Percentiles rank a stretch among this genome's conserved stretches.
Conservation (phyloP, 164 flowering plant genomes). For the Houttuynia cordata region DNA sequence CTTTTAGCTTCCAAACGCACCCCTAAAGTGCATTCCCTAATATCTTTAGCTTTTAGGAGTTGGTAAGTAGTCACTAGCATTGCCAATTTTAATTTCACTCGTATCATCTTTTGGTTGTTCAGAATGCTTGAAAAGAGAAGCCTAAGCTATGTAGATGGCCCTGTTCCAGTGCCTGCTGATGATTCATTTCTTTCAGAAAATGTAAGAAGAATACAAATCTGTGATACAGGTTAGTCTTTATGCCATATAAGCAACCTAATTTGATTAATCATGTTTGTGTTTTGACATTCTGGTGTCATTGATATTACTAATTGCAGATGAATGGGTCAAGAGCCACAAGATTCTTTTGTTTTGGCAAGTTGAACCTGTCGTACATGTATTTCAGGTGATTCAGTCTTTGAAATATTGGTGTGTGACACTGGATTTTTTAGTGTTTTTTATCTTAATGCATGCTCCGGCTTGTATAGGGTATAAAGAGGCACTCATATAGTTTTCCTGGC, state of each 20-base stretch:
- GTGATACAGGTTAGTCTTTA: conserved; percentile 58
- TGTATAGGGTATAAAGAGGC: too few species aligned
- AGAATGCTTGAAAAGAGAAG: conserved; percentile 96
- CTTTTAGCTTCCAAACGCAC: too few species aligned
- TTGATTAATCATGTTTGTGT: not conserved
- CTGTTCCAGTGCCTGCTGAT: conserved; percentile 63
- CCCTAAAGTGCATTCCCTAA: too few species aligned
- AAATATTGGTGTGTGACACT: too few species aligned
- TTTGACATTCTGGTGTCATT: not conserved
- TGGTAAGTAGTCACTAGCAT: not conserved
- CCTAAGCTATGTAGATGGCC: conserved; percentile 77
- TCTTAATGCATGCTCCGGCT: too few species aligned
- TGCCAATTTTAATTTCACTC: not conserved
- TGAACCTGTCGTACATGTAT: conserved; percentile 86
- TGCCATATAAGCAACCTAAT: not conserved
- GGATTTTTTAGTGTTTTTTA: too few species aligned
- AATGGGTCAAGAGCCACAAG: conserved; percentile 57
- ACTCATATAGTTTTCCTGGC: too few species aligned
- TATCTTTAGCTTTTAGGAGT: too few species aligned
- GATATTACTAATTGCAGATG: conserved; percentile 41
- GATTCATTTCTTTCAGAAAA: conserved; percentile 63
- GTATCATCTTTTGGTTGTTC: conserved; percentile 1
- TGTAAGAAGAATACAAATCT: conserved; percentile 64
- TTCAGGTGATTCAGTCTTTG: conserved; percentile 46
- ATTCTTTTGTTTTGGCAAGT: conserved; percentile 98